Conservation (phyloP, 192 early-diverging fungal genomes). For the Chytriomyces hyalinus region DNA sequence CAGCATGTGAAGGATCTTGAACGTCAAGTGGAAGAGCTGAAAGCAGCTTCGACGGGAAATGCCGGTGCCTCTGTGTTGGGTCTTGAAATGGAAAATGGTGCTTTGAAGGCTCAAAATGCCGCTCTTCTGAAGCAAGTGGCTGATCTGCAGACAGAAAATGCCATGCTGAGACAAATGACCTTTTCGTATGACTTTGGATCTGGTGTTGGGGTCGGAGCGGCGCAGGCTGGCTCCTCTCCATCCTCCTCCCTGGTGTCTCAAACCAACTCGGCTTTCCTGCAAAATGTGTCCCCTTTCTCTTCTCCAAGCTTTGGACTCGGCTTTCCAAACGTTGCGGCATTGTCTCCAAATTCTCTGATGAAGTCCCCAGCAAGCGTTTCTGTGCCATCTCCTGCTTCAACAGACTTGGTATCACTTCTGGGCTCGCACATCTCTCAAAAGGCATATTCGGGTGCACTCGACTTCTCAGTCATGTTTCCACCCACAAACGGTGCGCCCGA, state of each 20-base stretch:
- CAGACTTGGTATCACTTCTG: not conserved
- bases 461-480: not conserved
- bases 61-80: not conserved
- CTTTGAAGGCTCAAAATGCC: not conserved
- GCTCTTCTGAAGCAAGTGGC: constrained; percentile 9
- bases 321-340: not conserved
- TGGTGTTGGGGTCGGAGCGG: not conserved
- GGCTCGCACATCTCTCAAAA: not conserved
- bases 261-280: not conserved
- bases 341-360: not conserved
- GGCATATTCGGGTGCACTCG: not conserved
- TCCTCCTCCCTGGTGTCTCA: not conserved
- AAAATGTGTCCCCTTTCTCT: not conserved
- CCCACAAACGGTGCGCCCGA: too few relatives aligned
- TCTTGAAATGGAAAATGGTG: not conserved
- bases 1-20: constrained; percentile 42
- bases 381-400: not conserved
- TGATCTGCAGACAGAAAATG: constrained; percentile 17
- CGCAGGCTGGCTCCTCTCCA: not conserved
- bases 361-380: not conserved
- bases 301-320: not conserved
- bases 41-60: not conserved
- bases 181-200: constrained; percentile 25
- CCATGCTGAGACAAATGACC: constrained; percentile 15
- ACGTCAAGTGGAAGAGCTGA: constrained; percentile 16